phyloP scores from a whole-genome alignment of 1,284 basidiomycete species.

The Pterulicium gracile region DNA sequence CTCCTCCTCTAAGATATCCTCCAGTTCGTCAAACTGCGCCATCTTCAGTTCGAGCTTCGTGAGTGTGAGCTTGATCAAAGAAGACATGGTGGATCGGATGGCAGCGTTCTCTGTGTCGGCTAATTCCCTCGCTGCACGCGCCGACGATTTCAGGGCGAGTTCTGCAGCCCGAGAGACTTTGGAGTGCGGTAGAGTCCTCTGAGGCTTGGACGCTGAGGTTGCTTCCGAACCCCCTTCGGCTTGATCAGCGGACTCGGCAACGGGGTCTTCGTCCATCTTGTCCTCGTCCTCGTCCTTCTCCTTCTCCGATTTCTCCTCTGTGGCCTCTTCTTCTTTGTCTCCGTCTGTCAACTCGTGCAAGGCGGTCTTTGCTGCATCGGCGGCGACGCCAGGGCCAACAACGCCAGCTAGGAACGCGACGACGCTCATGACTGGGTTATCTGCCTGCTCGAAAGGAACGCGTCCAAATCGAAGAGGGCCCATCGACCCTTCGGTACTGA shows the following conservation, averaged over 20 bases:
- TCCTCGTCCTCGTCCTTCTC: constrained; percentile 18
- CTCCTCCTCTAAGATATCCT: constrained; percentile 84
- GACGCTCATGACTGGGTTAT: constrained; percentile 98
- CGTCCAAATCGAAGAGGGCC: constrained; percentile 74
- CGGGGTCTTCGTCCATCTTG: constrained; percentile 26
- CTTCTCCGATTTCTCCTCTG: constrained; percentile 22
- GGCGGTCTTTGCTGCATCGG: constrained; percentile 88
- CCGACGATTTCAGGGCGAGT: constrained; percentile 82
- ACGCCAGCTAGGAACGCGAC: constrained; percentile 94
- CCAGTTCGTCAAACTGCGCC: constrained; percentile 84
- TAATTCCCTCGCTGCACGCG: constrained; percentile 75
- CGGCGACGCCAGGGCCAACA: constrained; percentile 84
- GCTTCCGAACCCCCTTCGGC: constrained; percentile 17
- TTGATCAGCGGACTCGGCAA: constrained; percentile 1
- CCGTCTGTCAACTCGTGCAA: constrained; percentile 69
- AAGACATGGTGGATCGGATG: constrained; percentile 72
- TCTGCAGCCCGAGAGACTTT: constrained; percentile 73
- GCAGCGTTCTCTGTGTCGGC: constrained; percentile 81
- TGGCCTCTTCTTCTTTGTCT: constrained; percentile 31
- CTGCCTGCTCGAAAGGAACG: constrained; percentile 87
- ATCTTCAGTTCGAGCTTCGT: constrained; percentile 93
- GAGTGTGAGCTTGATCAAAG: constrained; percentile 85
- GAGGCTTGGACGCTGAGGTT: constrained; percentile 17
- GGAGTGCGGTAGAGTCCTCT: constrained; percentile 51
- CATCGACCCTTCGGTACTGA: constrained; percentile 62